Evolutionary conservation across 139 green algal genomes (phyloP).

Genomic region (Pleodorina starrii): DNA sequence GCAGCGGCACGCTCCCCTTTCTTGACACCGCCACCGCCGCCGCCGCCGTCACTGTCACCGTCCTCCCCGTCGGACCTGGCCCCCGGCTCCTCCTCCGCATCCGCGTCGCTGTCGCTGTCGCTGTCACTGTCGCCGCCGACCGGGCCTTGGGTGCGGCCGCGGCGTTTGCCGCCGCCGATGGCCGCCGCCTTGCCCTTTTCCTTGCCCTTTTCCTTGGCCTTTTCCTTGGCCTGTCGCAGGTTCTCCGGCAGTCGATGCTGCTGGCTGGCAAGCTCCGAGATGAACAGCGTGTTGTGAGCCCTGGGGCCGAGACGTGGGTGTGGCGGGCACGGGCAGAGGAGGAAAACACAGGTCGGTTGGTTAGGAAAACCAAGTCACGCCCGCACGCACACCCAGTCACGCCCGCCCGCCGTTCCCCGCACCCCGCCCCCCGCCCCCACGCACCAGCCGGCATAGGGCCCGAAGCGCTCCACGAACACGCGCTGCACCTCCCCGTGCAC

Average conservation of each 20-base stretch:
- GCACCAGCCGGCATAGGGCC: slow-evolving; percentile 85
- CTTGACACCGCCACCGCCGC: too few relatives aligned
- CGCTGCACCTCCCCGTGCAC: slow-evolving; percentile 66
- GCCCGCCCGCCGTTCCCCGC: too few relatives aligned
- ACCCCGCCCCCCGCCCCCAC: background rate
- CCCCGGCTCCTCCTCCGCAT: background rate
- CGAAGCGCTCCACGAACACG: slow-evolving; percentile 85
- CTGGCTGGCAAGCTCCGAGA: slow-evolving; percentile 84
- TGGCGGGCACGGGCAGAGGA: too few relatives aligned
- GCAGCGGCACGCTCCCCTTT: too few relatives aligned
- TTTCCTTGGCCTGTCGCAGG: background rate
- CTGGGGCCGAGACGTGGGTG: too few relatives aligned
- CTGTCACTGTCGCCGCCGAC: background rate
- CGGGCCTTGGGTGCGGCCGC: background rate
- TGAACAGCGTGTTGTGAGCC: slow-evolving; percentile 95
- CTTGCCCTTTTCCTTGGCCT: too few relatives aligned
- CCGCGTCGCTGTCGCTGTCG: background rate
- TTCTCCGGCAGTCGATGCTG: slow-evolving; percentile 51
- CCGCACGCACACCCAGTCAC: too few relatives aligned
- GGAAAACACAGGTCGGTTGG: too few relatives aligned
- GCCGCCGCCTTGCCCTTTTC: background rate
- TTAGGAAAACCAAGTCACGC: too few relatives aligned
- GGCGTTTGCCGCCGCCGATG: background rate
- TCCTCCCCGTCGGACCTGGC: background rate
- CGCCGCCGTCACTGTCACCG: background rate